A percentile compares a stretch with the other conserved stretches of the same genome.
These are phyloP conservation scores for Aureobasidium musti DNA, from an alignment of 2,329 filamentous ascomycete genomes.

Conservation along the genomic window DNA sequence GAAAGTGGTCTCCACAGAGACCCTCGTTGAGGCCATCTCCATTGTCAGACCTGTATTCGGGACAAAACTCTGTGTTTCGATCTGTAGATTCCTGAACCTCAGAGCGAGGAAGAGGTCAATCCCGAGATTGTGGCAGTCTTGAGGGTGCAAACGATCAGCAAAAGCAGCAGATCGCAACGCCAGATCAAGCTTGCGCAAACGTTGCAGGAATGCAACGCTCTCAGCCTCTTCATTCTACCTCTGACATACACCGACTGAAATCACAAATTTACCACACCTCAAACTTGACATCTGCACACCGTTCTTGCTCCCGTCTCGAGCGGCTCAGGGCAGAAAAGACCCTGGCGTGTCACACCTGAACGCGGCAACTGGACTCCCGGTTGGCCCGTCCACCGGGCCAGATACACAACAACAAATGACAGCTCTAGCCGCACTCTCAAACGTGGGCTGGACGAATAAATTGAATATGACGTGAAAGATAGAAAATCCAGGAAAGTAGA, in stretches of 20 bases:
- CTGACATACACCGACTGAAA: neutral
- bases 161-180: neutral
- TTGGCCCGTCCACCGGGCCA: constrained; percentile 17
- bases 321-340: neutral
- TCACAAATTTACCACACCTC: neutral
- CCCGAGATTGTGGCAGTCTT: too few relatives aligned
- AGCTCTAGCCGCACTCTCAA: constrained; percentile 19
- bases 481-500: constrained; percentile 13
- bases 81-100: too few relatives aligned
- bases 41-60: too few relatives aligned
- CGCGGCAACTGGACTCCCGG: constrained; percentile 8
- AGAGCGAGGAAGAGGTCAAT: too few relatives aligned
- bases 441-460: constrained; percentile 12
- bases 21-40: too few relatives aligned
- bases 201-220: neutral
- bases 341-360: constrained; percentile 2
- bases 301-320: neutral
- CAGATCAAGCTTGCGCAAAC: neutral
- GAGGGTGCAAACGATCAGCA: neutral
- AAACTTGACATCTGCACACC: neutral
- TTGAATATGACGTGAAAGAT: constrained; percentile 18
- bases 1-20: too few relatives aligned
- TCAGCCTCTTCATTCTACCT: constrained; percentile 1
- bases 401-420: constrained; percentile 25
- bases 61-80: too few relatives aligned